Conservation (phyloP, 2,329 filamentous ascomycete species). For the Teratosphaeria zuluensis region DNA sequence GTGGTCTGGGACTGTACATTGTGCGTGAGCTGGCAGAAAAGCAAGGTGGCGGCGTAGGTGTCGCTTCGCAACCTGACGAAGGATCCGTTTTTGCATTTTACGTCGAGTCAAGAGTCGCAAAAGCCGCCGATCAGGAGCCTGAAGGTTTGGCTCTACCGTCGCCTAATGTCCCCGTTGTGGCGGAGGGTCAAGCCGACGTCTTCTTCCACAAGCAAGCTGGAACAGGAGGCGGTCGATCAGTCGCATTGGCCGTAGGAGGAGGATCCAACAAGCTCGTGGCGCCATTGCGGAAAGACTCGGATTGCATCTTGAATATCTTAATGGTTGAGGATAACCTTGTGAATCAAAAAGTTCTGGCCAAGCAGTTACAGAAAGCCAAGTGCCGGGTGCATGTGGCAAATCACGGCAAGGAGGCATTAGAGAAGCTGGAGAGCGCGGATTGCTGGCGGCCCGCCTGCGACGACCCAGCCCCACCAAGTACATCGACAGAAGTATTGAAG, state of each 20-base stretch:
- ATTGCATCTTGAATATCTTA: not conserved
- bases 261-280: not conserved
- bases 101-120: constrained; percentile 36
- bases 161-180: not conserved
- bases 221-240: not conserved
- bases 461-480: not conserved
- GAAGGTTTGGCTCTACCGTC: not conserved
- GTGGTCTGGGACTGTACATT: constrained; percentile 57
- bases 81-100: constrained; percentile 62
- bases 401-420: constrained; percentile 18
- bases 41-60: constrained; percentile 61
- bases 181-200: not conserved
- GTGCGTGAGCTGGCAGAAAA: constrained; percentile 57
- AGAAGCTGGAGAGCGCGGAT: constrained; percentile 10
- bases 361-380: constrained; percentile 13
- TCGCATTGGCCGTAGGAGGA: not conserved
- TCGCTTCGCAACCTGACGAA: constrained; percentile 46
- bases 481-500: not conserved
- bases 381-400: constrained; percentile 17
- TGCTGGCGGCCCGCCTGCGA: constrained; percentile 3
- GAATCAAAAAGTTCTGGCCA: constrained; percentile 18
- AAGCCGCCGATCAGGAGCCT: not conserved
- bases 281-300: not conserved
- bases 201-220: not conserved
- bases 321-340: constrained; percentile 15